A percentile compares a stretch with the other conserved stretches of the same genome.
These are phyloP conservation scores for Elongisporangium senticosum DNA, from an alignment of 352 stramenopile species.

Conservation along the genomic window DNA sequence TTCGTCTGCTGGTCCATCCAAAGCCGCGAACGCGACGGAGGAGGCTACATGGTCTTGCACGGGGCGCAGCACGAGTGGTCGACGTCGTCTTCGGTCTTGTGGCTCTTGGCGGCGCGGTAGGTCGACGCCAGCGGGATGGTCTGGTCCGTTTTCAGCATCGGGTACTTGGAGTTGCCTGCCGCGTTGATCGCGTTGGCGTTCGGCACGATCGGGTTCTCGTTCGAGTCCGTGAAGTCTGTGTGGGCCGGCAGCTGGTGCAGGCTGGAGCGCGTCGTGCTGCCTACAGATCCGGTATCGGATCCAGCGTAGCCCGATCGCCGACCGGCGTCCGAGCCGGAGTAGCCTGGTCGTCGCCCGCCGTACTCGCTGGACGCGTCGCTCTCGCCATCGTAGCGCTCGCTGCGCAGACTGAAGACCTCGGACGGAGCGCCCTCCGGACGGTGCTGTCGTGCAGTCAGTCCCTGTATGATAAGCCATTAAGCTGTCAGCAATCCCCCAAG, in stretches of 20 bases:
- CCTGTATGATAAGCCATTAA: constrained; percentile 20
- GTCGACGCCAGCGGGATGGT: constrained; percentile 28
- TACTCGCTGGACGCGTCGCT: constrained; percentile 82
- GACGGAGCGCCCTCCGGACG: constrained; percentile 68
- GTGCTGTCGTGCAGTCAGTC: constrained; percentile 61
- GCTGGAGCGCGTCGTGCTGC: constrained; percentile 26
- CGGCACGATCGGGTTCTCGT: constrained; percentile 56
- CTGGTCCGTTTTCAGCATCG: constrained; percentile 77
- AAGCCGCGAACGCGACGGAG: constrained; percentile 1
- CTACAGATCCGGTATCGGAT: constrained; percentile 59
- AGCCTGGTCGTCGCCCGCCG: constrained; percentile 30
- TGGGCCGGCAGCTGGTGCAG: constrained; percentile 20
- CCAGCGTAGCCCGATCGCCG: constrained; percentile 30
- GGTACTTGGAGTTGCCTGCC: constrained; percentile 39
- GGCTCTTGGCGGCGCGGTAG: constrained; percentile 14
- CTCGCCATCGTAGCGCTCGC: constrained; percentile 75
- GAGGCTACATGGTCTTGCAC: constrained; percentile 57
- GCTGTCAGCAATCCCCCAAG: background rate
- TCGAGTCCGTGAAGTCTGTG: constrained; percentile 49
- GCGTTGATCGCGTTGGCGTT: constrained; percentile 61
- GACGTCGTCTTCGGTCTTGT: constrained; percentile 28
- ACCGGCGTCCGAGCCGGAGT: constrained; percentile 5
- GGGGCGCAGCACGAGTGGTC: constrained; percentile 55
- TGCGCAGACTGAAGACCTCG: constrained; percentile 77
- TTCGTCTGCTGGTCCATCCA: constrained; percentile 1